phyloP scores from a whole-genome alignment of 345 rosid species.

The Moricandia arvensis region DNA sequence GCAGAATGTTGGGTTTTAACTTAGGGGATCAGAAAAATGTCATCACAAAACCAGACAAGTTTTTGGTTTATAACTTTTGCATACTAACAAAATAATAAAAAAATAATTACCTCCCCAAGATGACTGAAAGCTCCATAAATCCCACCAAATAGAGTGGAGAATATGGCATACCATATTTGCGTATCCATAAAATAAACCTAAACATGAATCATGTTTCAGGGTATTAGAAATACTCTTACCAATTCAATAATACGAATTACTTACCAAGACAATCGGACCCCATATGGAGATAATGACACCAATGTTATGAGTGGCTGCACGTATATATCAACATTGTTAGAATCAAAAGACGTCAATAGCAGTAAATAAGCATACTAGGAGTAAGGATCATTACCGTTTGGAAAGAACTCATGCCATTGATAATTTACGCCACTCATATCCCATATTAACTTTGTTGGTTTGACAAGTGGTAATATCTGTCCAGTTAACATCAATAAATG shows the following conservation, averaged over 20 bases:
- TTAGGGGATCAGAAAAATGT: conserved; percentile 5
- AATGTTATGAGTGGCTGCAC: conserved; percentile 71
- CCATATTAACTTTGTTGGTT: conserved; percentile 84
- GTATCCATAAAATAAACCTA: conserved; percentile 96
- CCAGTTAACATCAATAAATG: conserved; percentile 24
- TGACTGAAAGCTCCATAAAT: conserved; percentile 95
- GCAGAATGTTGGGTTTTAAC: neutral
- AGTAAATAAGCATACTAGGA: conserved; percentile 3
- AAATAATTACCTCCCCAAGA: conserved; percentile 89
- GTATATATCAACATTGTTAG: conserved; percentile 24
- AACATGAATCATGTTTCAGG: conserved; percentile 26
- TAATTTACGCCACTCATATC: conserved; percentile 55
- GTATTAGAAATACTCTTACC: conserved; percentile 15
- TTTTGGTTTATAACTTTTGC: neutral
- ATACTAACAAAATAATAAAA: neutral
- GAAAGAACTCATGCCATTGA: conserved; percentile 92
- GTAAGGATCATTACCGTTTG: conserved; percentile 50
- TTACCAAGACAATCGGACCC: conserved; percentile 90
- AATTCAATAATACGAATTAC: conserved; percentile 28
- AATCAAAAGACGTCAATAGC: conserved; percentile 2
- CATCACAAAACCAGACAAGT: conserved; percentile 1
- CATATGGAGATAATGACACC: conserved; percentile 90
- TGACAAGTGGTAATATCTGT: conserved; percentile 81
- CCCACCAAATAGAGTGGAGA: conserved; percentile 91
- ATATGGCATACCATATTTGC: conserved; percentile 99